Base-by-base conservation (phyloP, 2,329 filamentous ascomycete species). In the Nectriaceae sp. region DNA sequence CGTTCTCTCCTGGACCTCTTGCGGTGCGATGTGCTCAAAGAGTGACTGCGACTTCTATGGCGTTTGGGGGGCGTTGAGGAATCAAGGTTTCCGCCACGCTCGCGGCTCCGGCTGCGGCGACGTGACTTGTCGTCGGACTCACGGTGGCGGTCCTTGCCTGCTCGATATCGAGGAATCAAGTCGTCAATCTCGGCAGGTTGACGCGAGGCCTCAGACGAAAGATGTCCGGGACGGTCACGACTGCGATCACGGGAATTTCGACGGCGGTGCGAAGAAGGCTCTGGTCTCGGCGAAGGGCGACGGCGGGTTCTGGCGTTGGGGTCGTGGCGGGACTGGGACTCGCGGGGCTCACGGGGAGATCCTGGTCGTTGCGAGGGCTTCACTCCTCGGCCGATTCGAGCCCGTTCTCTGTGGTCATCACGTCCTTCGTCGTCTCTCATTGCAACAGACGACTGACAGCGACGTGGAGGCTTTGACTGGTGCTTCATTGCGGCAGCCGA, bases 21-120 rank as follows among this genome's bases (percentile, higher is more conserved):
- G 21, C 70, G 66, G 42, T 68, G 42, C 24, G 66, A 66, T 4
- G 61, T 59, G 3, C 64, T 66, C 19, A 67, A 60, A 2, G 75
- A 68, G n/a, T 62, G 70, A 40, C 71, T 76, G 42, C 68, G 68
- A 48, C 69, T 76, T 48, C 75, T 68, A 40, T 68, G 65, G 42
- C 74, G 67, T 56, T 76, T 77, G 29, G 67, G 53, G 5, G 71
- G 69, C 20, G 69, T 62, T 22, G 72, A 67, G 3, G 73, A 73
- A 46, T 64, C 63, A 24, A 49, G 60, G 40, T 57, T 63, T 38
- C 56, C 63, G 46, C 62, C 63, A 46, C 65, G 65, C 26, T 55
- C 62, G 42, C 65, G 64, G 44, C 64, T 67, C 46, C 65, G 67
- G 52, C 67, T 68, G 31, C 61, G 65, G 52, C 65, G 68, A 46